Conservation (phyloP, 2,329 filamentous ascomycete genomes). For the Amauroascus verrucosus region DNA sequence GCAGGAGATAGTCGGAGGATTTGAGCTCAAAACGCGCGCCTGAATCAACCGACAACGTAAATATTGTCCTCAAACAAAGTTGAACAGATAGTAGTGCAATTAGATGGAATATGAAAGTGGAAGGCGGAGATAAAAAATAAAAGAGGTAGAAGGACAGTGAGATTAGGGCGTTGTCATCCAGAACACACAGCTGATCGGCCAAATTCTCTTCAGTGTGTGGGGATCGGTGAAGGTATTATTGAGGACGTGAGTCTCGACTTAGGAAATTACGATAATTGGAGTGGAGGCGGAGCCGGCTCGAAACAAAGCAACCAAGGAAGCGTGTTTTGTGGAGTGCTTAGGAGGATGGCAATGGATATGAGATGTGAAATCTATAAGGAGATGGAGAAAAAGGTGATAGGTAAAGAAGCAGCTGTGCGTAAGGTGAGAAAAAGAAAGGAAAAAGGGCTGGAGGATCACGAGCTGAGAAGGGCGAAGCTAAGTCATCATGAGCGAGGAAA, state of each 20-base stretch:
- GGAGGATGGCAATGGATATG: neutral
- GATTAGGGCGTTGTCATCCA: neutral
- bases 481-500: neutral
- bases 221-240: neutral
- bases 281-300: slow-evolving; percentile 8
- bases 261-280: neutral
- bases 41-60: neutral
- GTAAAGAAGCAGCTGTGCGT: neutral
- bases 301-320: slow-evolving; percentile 5
- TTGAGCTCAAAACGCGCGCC: neutral
- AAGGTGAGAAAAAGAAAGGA: neutral
- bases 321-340: neutral
- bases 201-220: neutral
- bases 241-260: slow-evolving; percentile 2
- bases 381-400: neutral
- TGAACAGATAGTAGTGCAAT: neutral
- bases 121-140: too few species aligned
- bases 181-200: neutral
- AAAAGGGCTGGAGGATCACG: neutral
- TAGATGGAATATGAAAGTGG: neutral
- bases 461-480: neutral
- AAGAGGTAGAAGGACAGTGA: neutral
- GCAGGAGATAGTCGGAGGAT: neutral
- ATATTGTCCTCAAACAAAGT: neutral
- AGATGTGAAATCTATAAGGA: neutral